Base-by-base conservation (phyloP, 768 basidiomycete species). In the Leccinum obscurum region DNA sequence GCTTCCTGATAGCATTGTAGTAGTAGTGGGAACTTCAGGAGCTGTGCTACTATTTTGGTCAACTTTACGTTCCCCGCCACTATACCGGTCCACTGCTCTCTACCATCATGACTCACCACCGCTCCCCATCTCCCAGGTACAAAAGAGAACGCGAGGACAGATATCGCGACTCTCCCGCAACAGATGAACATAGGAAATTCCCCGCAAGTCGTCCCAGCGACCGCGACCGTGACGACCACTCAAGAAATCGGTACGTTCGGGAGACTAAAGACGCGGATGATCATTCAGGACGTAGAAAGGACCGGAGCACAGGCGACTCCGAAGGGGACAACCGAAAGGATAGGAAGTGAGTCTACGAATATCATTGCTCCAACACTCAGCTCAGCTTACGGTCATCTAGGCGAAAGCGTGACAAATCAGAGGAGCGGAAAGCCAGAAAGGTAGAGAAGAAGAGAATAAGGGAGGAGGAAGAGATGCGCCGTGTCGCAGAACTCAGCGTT, bases 401-500 rank as follows among this genome's bases (percentile, higher is more conserved):
- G 70, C 88, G 87, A 59, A 94, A 90, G 70, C 82, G 92, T 37
- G 93, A 92, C 63, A 93, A 88, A 70, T 92, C 90, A n/a, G 87
- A 89, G 70, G 92, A 95, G 64, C 82, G 93, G 46, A 86, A 80
- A 66, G 90, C 88, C 15, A 85, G 93, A 63, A 96, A 92, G 69
- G 88, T 87, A 7, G 94, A 96, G 68, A 97, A 95, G 79, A 89
- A 85, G 70, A 83, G 89, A 35, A 83, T 86, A 48, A 85, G 79
- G 64, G 90, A 92, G 58, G 92, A 93, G 65, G 95, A 96, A 67
- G 94, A 97, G 69, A 89, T 92, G 24, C 88, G 95, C 28, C 88
- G 90, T 66, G 89, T 97, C 15, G 94, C 93, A 10, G 96, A 98
- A 75, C 83, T 98, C 48, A 95, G 94, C 65, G 90, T 97, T 64